Evolutionary conservation across 768 basidiomycete species (phyloP).

Genomic region (Rhodotorula babjevae): DNA sequence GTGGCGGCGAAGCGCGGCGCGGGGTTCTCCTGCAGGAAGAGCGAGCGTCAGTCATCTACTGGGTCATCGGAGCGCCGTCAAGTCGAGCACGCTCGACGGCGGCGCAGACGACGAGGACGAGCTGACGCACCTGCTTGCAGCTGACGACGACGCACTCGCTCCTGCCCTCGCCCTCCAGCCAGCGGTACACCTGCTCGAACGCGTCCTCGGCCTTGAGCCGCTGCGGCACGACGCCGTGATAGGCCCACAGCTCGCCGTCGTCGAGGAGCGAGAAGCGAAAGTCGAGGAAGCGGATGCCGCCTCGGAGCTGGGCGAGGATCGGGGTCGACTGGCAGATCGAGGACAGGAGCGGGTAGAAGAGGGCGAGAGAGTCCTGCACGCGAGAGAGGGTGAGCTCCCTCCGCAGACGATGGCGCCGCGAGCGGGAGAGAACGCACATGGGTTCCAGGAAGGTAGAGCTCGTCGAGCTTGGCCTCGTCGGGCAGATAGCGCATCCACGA

Average conservation of each 20-base stretch:
- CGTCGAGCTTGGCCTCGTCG: constrained; percentile 1
- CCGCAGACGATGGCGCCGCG: not conserved
- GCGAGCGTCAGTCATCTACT: too few relatives aligned
- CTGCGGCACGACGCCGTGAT: constrained; percentile 6
- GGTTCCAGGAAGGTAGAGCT: constrained; percentile 8
- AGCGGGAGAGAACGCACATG: not conserved
- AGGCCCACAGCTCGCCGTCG: constrained; percentile 4
- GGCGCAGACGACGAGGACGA: too few relatives aligned
- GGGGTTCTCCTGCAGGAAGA: constrained; percentile 1
- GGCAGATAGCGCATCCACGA: constrained; percentile 5
- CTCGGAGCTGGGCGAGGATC: not conserved
- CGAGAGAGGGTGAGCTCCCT: too few relatives aligned
- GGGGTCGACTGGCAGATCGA: constrained; percentile 11
- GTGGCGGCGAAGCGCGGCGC: not conserved
- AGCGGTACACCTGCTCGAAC: constrained; percentile 6
- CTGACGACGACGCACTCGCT: not conserved
- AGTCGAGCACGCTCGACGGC: not conserved
- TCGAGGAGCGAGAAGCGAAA: constrained; percentile 8
- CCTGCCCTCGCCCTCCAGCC: not conserved
- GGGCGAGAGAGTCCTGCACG: constrained; percentile 6
- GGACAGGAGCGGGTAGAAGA: constrained; percentile 3
- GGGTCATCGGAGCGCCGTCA: too few relatives aligned
- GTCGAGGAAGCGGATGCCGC: constrained; percentile 14
- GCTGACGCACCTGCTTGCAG: constrained; percentile 14
- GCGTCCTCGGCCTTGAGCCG: not conserved